Evolutionary conservation across 495 filamentous ascomycete genomes (phyloP), one percentile per base, ranked within the genome.

Genomic region (Beverwykella pulmonaria): DNA sequence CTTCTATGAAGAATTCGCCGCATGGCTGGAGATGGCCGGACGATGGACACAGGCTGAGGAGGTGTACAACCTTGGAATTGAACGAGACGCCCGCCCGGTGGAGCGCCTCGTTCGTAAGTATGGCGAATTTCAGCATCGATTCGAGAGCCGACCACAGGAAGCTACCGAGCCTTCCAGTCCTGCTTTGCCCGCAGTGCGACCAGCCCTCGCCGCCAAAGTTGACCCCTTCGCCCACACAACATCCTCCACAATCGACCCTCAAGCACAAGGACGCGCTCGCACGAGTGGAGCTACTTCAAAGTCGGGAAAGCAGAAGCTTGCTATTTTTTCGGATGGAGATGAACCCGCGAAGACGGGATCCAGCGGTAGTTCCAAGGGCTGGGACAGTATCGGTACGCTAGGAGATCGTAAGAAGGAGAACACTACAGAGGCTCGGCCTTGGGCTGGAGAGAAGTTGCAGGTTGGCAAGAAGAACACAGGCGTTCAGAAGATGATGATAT

Each of bases 1-100:
- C n/a, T 98, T 92, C 73, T 98, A 98, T 76, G 94, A 98, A 72
- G 95, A 98, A 70, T 98, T 95, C 78, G 92, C 94, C 0, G 89
- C 85, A 0, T 96, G 93, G 90, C 77, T 98, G 20, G 94, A 98
- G 78, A 82, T 86, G 53, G 88, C 87, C 12, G 92, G 89, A 19
- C 83, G 92, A 53, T 97, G 93, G 91, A 83, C 82, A 8, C 94
- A 98, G 74, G 94, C 95, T 8, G 91, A 95, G 60, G 95, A 98
- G 75, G 88, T 98, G 1, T 98, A 94, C 68, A 85, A 85, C 65
- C 80, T 95, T 49, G 94, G 95, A 1, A 85, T 98, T 48, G 90
- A 98, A 71, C 85, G 85, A 39, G 92, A 96, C 72, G 95, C 94
- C 5, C 83, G 92, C 56, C 94, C 94, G 4, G 81, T 82, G 0